phyloP scores from a whole-genome alignment of 1,284 basidiomycete species.

The Taiwanofungus camphoratus region DNA sequence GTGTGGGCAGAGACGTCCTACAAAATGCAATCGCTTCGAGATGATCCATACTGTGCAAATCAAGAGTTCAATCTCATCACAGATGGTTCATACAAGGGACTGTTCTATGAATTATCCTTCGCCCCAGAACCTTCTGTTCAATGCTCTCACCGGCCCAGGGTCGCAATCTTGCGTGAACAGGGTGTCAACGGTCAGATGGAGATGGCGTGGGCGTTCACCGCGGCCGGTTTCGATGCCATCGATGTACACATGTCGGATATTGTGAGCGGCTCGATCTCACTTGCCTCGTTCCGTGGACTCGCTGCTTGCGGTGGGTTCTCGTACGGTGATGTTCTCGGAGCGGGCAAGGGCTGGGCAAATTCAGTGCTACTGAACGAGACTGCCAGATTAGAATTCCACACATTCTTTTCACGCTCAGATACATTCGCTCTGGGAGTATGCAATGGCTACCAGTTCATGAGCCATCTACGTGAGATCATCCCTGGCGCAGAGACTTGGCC shows the following conservation, averaged over 20 bases:
- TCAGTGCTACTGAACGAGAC: slow-evolving; percentile 79
- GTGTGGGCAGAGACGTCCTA: slow-evolving; percentile 95
- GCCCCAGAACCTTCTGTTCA: slow-evolving; percentile 31
- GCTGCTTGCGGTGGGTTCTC: slow-evolving; percentile 98
- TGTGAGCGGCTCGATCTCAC: slow-evolving; percentile 61
- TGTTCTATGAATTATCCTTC: slow-evolving; percentile 78
- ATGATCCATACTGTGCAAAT: slow-evolving; percentile 74
- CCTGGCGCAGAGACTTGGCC: slow-evolving; percentile 89
- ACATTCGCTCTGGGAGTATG: slow-evolving; percentile 95
- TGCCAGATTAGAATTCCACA: slow-evolving; percentile 71
- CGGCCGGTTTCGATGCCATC: slow-evolving; percentile 89
- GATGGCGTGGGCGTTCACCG: slow-evolving; percentile 97
- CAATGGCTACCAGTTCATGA: slow-evolving; percentile 98
- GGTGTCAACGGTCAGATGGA: slow-evolving; percentile 98
- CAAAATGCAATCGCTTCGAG: slow-evolving; percentile 86
- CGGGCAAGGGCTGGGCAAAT: slow-evolving; percentile 97
- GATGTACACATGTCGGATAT: slow-evolving; percentile 99
- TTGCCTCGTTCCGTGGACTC: slow-evolving; percentile 77
- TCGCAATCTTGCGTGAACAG: slow-evolving; percentile 96
- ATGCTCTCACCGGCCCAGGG: slow-evolving; percentile 63
- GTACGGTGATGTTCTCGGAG: slow-evolving; percentile 96
- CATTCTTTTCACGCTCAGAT: slow-evolving; percentile 76
- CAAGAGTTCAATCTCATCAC: slow-evolving; percentile 83
- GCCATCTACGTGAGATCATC: slow-evolving; percentile 81
- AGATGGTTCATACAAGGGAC: slow-evolving; percentile 57